Evolutionary conservation across 129 eudicot species (phyloP), one percentile per base, ranked within the genome.

Genomic region (Smallanthus sonchifolius): DNA sequence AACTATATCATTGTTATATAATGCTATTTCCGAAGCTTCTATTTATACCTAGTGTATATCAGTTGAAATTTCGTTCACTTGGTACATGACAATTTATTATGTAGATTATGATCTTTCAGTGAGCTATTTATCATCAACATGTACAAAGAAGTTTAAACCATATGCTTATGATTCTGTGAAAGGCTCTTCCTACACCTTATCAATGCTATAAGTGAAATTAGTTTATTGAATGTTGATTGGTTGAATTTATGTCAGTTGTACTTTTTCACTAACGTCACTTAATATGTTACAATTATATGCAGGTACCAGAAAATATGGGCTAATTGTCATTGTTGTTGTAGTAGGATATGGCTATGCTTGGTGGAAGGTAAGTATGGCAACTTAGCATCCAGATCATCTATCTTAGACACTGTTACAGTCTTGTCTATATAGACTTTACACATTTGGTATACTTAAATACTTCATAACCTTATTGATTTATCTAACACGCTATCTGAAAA

Each of bases 261-360:
- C 65, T 10, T 20, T 44, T 59, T 32, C 70, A 56, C 47, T 45
- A 16, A 15, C 15, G 32, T 38, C 20, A 51, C 24, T 19, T 49
- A 43, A 66, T 49, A 56, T 65, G 16, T 59, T 72, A 34, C n/a
- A 6, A 39, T 45, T 20, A 52, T 74, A 38, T 84, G 72, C 79
- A 92, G 98, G 87, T 19, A 83, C 87, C 42, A 80, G 83, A 59
- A 85, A 68, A 88, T 94, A 89, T 69, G 85, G 92, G 43, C 57
- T 85, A 2, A 44, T 93, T 30, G 60, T 93, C 61, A 71, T 90
- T 64, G 84, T 90, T 72, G 83, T 85, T 51, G 91, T 77, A 37
- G 84, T 82, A 43, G 98, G 98, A 76, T 90, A 81, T 59, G 93
- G 98, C 61, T 88, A 87, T 82, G 80, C 87, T 79, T 90, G 97